phyloP scores from a whole-genome alignment of 345 rosid genomes.

The Eucalyptus polyanthemos region DNA sequence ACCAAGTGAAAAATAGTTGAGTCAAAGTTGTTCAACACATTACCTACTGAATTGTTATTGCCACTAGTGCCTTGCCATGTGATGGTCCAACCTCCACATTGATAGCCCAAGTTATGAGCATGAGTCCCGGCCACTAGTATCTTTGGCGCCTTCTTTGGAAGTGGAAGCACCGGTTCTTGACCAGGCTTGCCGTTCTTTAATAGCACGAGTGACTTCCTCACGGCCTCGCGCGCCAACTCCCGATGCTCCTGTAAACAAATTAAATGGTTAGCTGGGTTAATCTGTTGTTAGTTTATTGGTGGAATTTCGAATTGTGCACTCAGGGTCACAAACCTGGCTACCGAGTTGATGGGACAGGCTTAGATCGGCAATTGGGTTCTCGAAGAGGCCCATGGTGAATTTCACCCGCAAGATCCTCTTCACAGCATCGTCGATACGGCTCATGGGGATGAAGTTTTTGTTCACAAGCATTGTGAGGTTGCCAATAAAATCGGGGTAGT shows the following conservation, averaged over 20 bases:
- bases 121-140: slow-evolving; percentile 78
- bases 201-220: slow-evolving; percentile 75
- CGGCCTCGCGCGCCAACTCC: slow-evolving; percentile 78
- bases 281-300: background rate
- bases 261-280: background rate
- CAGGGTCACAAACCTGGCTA: slow-evolving; percentile 23
- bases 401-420: slow-evolving; percentile 67
- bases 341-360: slow-evolving; percentile 36
- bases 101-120: slow-evolving; percentile 66
- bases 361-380: slow-evolving; percentile 44
- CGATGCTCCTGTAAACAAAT: slow-evolving; percentile 36
- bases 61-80: slow-evolving; percentile 54
- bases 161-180: slow-evolving; percentile 40
- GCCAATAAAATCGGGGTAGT: slow-evolving; percentile 35
- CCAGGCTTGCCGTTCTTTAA: slow-evolving; percentile 48
- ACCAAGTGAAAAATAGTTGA: background rate
- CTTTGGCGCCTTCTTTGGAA: slow-evolving; percentile 44
- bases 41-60: slow-evolving; percentile 47
- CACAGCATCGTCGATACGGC: slow-evolving; percentile 72
- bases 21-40: background rate
- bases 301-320: background rate
- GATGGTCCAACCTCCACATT: slow-evolving; percentile 89
- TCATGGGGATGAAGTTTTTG: slow-evolving; percentile 27
- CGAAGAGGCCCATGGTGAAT: slow-evolving; percentile 61
- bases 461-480: slow-evolving; percentile 26